Evolutionary conservation across 352 stramenopile species (phyloP).

Genomic region (Globisporangium paroecandrum): DNA sequence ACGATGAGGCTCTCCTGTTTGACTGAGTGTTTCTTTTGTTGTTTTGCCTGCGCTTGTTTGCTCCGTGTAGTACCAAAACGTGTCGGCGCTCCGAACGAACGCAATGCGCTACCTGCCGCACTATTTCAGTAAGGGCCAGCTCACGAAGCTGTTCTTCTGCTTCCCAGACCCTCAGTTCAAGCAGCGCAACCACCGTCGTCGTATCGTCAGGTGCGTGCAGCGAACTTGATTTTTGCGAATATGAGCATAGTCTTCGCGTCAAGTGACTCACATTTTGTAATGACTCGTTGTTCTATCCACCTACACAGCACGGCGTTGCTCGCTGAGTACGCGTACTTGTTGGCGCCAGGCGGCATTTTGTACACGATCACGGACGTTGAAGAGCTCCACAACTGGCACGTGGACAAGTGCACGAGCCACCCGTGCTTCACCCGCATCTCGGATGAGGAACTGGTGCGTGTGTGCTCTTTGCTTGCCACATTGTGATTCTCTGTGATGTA

Average conservation of each 20-base stretch:
- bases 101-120: slow-evolving; percentile 92
- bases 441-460: slow-evolving; percentile 77
- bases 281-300: background rate
- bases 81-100: slow-evolving; percentile 94
- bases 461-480: background rate
- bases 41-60: background rate
- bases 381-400: slow-evolving; percentile 97
- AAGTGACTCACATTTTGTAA: background rate
- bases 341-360: slow-evolving; percentile 89
- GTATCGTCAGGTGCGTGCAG: slow-evolving; percentile 80
- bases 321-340: slow-evolving; percentile 96
- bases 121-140: slow-evolving; percentile 81
- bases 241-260: background rate
- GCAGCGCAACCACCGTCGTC: slow-evolving; percentile 94
- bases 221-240: background rate
- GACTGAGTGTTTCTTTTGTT: background rate
- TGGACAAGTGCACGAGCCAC: slow-evolving; percentile 92
- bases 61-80: slow-evolving; percentile 89
- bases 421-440: slow-evolving; percentile 91
- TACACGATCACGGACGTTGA: slow-evolving; percentile 99
- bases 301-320: slow-evolving; percentile 87
- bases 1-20: background rate
- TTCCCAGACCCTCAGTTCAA: slow-evolving; percentile 99
- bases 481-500: background rate
- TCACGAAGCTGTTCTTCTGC: slow-evolving; percentile 99